Evolutionary conservation across 1,284 basidiomycete genomes (phyloP), one percentile per base, ranked within the genome.

Genomic region (Inonotus hispidus): DNA sequence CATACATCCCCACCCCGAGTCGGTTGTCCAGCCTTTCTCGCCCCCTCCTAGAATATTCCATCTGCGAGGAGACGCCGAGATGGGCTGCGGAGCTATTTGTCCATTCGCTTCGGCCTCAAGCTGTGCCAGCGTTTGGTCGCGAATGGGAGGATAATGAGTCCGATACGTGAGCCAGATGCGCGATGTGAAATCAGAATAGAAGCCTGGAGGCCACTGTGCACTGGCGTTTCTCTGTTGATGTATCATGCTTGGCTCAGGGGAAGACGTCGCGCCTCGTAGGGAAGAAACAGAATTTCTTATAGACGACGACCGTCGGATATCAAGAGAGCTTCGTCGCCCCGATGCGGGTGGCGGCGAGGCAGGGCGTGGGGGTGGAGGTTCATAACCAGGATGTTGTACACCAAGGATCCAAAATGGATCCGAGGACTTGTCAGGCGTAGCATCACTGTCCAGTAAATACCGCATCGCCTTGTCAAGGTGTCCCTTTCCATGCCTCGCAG

Each of bases 1-100:
- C 96, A 99, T 98, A 73, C 96, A 99, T 0, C 96, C 96, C 96
- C 96, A 99, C 0, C 96, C 96, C 0, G 93, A 80, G 77, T 99
- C 96, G 66, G 84, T 92, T n/a, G 88, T 93, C 83, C 93, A 88
- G 0, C 89, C 90, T 68, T 87, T 88, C 69, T 92, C 90, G 0
- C 81, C 82, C 32, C 70, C 13, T 75, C 75, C 76, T 80, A 82
- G 19, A 61, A 65, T 50, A 58, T 76, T 75, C 80, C 79, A 80
- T 63, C 73, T 74, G 68, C 75, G 74, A 19, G 71, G 64, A 58
- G 70, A 75, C 72, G 55, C 70, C 71, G 47, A 68, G 75, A 75
- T 58, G 81, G 75, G 64, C 72, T 74, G 45, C 66, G 69, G 39
- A 32, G 39, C 45, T 23, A 23, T 21, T 62, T 75, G 67, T 37